Conservation (phyloP, 2,329 filamentous ascomycete species). For the Verticillium albo-atrum region DNA sequence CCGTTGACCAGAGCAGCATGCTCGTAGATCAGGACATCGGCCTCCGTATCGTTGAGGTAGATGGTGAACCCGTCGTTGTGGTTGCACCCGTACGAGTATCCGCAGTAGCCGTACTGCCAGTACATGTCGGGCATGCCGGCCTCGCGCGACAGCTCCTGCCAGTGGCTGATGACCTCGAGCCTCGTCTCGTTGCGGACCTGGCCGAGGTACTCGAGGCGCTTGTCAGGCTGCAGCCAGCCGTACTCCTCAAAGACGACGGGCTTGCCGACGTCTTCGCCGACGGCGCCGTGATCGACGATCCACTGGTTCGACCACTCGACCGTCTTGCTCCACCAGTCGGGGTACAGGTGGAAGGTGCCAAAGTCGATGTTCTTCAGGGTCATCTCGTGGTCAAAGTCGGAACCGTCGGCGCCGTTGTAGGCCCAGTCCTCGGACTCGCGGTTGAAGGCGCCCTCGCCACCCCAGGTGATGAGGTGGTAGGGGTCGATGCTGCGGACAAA, state of each 20-base stretch:
- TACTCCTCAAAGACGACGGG: conserved; percentile 54
- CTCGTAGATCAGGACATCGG: conserved; percentile 35
- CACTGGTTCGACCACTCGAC: conserved; percentile 47
- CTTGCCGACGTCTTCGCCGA: conserved; percentile 37
- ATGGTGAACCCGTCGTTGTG: conserved; percentile 54
- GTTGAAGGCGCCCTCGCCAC: conserved; percentile 56
- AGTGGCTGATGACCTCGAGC: conserved; percentile 38
- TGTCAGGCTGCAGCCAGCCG: conserved; percentile 46
- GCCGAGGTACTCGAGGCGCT: conserved; percentile 38
- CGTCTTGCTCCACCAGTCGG: conserved; percentile 51
- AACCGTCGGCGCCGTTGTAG: conserved; percentile 44
- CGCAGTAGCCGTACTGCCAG: conserved; percentile 49
- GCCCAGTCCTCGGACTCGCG: conserved; percentile 34
- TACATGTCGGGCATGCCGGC: conserved; percentile 48
- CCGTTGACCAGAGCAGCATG: conserved; percentile 36
- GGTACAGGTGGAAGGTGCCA: conserved; percentile 51
- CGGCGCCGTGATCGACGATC: conserved; percentile 47
- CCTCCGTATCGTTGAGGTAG: conserved; percentile 45
- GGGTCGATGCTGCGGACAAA: conserved; percentile 50
- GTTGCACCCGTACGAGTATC: conserved; percentile 48
- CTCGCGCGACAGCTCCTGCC: conserved; percentile 43
- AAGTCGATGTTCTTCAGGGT: conserved; percentile 46
- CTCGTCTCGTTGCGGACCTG: conserved; percentile 36
- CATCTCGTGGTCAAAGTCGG: conserved; percentile 49
- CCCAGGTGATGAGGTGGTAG: conserved; percentile 50